Evolutionary conservation across 495 filamentous ascomycete genomes (phyloP), one percentile per base, ranked within the genome.

Genomic region (Penicillium arizonense): DNA sequence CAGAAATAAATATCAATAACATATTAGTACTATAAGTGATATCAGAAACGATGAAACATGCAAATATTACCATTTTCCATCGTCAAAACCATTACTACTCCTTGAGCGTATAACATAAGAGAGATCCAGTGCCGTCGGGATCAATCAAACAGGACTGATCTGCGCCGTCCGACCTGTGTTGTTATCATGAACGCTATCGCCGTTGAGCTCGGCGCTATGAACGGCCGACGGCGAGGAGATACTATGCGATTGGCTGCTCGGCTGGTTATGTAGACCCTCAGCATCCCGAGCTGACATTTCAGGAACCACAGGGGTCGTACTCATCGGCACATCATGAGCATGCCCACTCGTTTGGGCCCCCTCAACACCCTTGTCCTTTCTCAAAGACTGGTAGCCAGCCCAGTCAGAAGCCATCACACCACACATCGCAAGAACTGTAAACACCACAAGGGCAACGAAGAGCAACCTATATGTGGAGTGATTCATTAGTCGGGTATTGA

Each of bases 391-490:
- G 34, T 68, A 63, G 11, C 64, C 64, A 4, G 53, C 42, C 64
- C 62, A 65, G 39, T 60, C 55, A 9, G 59, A 61, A 16, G 44
- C 13, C 40, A 71, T 40, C 4, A 71, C 59, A 35, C 64, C 66
- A 44, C 57, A 65, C 16, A 67, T 52, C 2, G 65, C 55, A 9
- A 71, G 59, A 44, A 67, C 58, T 24, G 55, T 53, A 4, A 71
- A 42, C 34, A 71, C 60, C 35, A 63, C 54, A 0, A 71, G 52
- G 23, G 56, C 65, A 37, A 62, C 33, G 53, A 65, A 71, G 18
- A 67, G 20, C 18, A 71, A 39, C 68, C 68, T 71, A 24, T 0
- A 21, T 2, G 7, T 23, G 13, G 11, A 42, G 1, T 4, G 1
- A 28, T 30, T 10, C 8, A 32, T 41, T 11, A 41, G 40, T 21